Percentiles rank a stretch among this genome's conserved stretches.
These are phyloP conservation scores for Pichia exigua DNA, from an alignment of 805 yeast species.

Conservation along the genomic window DNA sequence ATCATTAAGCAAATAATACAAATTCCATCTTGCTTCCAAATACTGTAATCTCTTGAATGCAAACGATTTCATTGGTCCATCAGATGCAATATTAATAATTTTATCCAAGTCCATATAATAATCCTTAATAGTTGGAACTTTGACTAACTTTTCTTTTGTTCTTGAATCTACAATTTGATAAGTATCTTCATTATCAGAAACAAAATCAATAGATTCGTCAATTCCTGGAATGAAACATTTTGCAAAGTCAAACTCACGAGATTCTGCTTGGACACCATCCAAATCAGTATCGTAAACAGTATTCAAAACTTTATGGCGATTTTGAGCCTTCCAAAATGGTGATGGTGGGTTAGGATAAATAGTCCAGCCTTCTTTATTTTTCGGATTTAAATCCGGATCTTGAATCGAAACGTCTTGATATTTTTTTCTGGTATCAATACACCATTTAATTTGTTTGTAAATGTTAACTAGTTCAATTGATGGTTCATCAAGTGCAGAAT, in stretches of 20 bases:
- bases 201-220: constrained; percentile 34
- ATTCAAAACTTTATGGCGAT: background rate
- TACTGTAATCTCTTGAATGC: constrained; percentile 91
- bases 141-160: constrained; percentile 33
- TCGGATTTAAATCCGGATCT: constrained; percentile 72
- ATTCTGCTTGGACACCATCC: background rate
- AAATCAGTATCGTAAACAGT: background rate
- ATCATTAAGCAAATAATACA: constrained; percentile 81
- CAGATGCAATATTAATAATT: constrained; percentile 69
- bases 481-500: constrained; percentile 46
- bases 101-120: constrained; percentile 77
- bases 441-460: constrained; percentile 51
- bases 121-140: constrained; percentile 79
- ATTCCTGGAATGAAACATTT: constrained; percentile 48
- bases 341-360: constrained; percentile 92
- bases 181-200: constrained; percentile 53
- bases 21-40: constrained; percentile 93
- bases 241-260: constrained; percentile 44
- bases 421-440: constrained; percentile 68
- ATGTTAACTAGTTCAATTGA: constrained; percentile 61
- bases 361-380: constrained; percentile 63
- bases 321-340: constrained; percentile 60
- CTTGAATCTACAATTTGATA: constrained; percentile 37
- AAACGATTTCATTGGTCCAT: constrained; percentile 95
- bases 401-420: constrained; percentile 71